Base-by-base conservation (phyloP, 495 filamentous ascomycete species). In the Penicillium argentinense region DNA sequence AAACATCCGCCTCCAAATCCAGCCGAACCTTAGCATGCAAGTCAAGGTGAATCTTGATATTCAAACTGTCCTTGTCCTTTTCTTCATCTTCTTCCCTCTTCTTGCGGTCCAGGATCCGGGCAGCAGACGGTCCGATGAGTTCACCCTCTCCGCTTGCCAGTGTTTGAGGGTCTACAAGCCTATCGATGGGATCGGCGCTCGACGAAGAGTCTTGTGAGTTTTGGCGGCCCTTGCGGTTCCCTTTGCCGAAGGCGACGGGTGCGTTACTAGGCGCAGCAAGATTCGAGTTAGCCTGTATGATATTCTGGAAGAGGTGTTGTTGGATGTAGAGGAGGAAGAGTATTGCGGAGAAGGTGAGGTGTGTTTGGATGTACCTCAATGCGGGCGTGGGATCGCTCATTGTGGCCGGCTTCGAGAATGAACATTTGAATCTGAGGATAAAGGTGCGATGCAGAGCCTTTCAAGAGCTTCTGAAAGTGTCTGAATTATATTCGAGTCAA, bases 21-120 rank as follows among this genome's bases (percentile, higher is more conserved):
- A 54, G 21, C 25, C 29, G 39, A 3, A 54, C 41, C 33, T 54
- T 48, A n/a, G 51, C 51, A 19, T 48, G 51, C 19, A 54, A 38
- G 25, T 54, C 40, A 25, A 54, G 28, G 18, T 54, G 40, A 26
- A 54, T 48, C 19, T 41, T 42, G 32, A 54, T 48, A 19, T 54
- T 48, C 9, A 54, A 12, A 9, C 39, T 44, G n/a, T 27, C 36
- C 9, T 48, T 41, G 16, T 48, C 45, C 17, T 47, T 19, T 4
- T 40, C 38, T 9, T 42, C 25, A 14, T 52, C 33, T 30, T 44
- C 24, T 5, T 39, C 17, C 17, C 26, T 29, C 33, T 32, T 41
- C 36, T 32, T 44, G n/a, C n/a, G n/a, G 28, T 44, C 41, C 3
- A 44, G 41, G 5, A 4, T 21, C 22, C 27, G 41, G 11, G 41